Conservation (phyloP, 202 grass and related monocot species). For the Cymbopogon flexuosus region DNA sequence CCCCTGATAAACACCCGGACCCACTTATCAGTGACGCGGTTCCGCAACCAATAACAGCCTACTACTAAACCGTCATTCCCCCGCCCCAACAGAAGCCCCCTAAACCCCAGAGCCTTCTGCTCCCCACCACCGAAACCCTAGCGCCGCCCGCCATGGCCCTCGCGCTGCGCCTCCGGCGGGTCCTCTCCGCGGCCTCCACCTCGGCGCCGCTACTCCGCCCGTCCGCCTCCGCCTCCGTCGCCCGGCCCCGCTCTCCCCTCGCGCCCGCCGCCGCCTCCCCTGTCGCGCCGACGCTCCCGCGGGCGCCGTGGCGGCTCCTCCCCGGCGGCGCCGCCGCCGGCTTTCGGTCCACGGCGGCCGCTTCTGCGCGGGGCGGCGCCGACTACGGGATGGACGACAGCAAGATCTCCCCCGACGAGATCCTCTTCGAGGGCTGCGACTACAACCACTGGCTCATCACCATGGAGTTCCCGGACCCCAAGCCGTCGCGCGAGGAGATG, state of each 20-base stretch:
- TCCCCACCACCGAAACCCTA: conserved; percentile 38
- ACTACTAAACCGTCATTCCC: neutral
- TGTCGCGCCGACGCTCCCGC: neutral
- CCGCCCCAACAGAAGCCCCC: neutral
- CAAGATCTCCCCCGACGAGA: conserved; percentile 75
- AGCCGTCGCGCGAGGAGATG: conserved; percentile 82
- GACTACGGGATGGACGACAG: conserved; percentile 37
- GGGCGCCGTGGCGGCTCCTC: conserved; percentile 6
- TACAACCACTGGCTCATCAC: conserved; percentile 99
- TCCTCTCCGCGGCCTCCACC: conserved; percentile 47
- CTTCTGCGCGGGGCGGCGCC: conserved; percentile 28
- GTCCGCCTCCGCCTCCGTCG: neutral
- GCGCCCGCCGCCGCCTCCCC: neutral
- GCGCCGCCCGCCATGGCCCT: conserved; percentile 51
- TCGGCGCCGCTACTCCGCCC: conserved; percentile 21
- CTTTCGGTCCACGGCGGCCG: conserved; percentile 52
- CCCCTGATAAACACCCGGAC: neutral
- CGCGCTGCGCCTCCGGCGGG: conserved; percentile 62
- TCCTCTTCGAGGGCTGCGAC: conserved; percentile 93
- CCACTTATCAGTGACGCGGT: neutral
- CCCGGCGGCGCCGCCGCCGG: conserved; percentile 29
- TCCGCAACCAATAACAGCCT: too few species aligned
- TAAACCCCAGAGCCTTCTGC: conserved; percentile 36
- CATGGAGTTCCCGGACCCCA: conserved; percentile 89
- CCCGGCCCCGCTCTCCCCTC: neutral